phyloP scores from a whole-genome alignment of 177 flowering plant species.

The Vitis hybrid region DNA sequence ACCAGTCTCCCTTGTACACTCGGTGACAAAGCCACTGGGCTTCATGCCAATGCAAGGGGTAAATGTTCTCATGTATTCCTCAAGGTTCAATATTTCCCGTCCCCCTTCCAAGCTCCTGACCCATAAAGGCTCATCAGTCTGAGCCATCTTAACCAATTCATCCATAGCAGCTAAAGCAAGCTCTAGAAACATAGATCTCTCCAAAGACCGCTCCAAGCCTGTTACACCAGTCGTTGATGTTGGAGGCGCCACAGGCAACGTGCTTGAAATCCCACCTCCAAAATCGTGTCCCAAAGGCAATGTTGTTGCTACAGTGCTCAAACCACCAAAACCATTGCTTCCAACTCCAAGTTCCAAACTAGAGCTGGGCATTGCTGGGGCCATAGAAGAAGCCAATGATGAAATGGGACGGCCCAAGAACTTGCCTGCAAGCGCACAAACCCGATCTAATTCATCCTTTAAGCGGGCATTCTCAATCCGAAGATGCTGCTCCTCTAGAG shows the following conservation, averaged over 20 bases:
- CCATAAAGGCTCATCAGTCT: conserved; percentile 88
- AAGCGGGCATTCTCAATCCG: conserved; percentile 89
- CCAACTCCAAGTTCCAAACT: conserved; percentile 84
- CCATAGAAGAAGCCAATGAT: conserved; percentile 28
- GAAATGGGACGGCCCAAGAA: conserved; percentile 79
- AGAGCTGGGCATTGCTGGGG: conserved; percentile 56
- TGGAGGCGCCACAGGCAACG: background rate
- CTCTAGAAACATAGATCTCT: conserved; percentile 82
- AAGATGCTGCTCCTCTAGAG: conserved; percentile 89
- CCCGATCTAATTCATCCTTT: conserved; percentile 90
- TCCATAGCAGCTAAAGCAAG: conserved; percentile 94
- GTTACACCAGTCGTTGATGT: conserved; percentile 19
- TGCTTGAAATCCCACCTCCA: background rate
- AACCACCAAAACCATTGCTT: conserved; percentile 52
- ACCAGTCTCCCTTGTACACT: conserved; percentile 80
- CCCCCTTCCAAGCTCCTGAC: conserved; percentile 57
- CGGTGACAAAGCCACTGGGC: conserved; percentile 73
- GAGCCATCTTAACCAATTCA: conserved; percentile 84
- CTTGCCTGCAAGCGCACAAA: conserved; percentile 82
- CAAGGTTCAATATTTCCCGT: conserved; percentile 60
- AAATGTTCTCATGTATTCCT: conserved; percentile 70
- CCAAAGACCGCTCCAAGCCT: conserved; percentile 54
- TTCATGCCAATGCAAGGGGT: conserved; percentile 74
- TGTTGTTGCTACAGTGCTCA: conserved; percentile 33
- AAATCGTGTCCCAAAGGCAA: conserved; percentile 48